Evolutionary conservation across 2,329 filamentous ascomycete species (phyloP).

Genomic region (Trichoderma brevicompactum): DNA sequence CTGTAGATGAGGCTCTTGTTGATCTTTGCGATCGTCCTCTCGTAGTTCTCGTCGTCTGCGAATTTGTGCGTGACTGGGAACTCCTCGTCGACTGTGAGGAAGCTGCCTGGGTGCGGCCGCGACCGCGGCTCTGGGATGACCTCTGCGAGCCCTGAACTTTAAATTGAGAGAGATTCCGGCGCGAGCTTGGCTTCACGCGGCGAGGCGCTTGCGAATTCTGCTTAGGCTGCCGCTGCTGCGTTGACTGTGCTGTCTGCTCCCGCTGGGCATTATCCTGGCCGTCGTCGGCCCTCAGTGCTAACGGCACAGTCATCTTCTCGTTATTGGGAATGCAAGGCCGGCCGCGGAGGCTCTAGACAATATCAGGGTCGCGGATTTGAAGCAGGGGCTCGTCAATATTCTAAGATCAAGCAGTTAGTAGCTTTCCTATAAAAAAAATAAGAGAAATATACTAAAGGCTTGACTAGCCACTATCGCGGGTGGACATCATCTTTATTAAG

Average conservation of each 20-base stretch:
- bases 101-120: not conserved
- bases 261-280: no score
- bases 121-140: not conserved
- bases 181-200: not conserved
- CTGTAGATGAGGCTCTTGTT: not conserved
- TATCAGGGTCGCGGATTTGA: not conserved
- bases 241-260: no score
- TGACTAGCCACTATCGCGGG: no score
- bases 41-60: not conserved
- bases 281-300: no score
- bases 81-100: not conserved
- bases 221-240: not conserved
- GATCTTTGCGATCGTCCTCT: not conserved
- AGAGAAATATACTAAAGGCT: not conserved
- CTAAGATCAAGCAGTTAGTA: no score
- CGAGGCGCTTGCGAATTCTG: not conserved
- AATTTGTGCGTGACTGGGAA: not conserved
- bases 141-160: not conserved
- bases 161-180: not conserved
- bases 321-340: no score
- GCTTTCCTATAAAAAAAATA: not conserved
- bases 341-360: not conserved
- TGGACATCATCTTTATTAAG: no score
- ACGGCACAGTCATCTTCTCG: no score
- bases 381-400: no score